These are phyloP conservation scores for Stylosanthes scabra DNA, from an alignment of 331 rosid genomes.

Conservation along the genomic window DNA sequence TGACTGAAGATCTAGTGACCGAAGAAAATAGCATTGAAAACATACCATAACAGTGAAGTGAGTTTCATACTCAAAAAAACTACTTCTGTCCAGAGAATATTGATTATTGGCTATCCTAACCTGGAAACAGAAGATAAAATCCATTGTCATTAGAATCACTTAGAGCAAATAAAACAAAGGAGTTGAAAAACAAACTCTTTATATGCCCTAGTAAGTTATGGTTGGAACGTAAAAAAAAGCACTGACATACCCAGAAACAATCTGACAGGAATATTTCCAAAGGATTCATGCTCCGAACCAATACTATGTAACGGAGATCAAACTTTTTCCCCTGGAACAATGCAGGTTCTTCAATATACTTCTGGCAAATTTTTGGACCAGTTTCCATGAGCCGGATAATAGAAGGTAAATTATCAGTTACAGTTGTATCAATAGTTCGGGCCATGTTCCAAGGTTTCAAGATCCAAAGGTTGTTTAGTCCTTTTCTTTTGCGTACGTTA, in stretches of 20 bases:
- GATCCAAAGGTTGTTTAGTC: slow-evolving; percentile 84
- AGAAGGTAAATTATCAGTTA: slow-evolving; percentile 78
- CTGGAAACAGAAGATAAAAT: slow-evolving; percentile 54
- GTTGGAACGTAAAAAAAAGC: slow-evolving; percentile 23
- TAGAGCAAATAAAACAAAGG: slow-evolving; percentile 19
- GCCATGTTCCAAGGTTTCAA: slow-evolving; percentile 99
- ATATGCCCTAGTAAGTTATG: background rate
- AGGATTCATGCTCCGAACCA: slow-evolving; percentile 85
- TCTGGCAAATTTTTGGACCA: slow-evolving; percentile 97
- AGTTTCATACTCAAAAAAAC: slow-evolving; percentile 93
- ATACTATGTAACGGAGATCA: slow-evolving; percentile 85
- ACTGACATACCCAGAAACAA: slow-evolving; percentile 92
- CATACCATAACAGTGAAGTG: slow-evolving; percentile 99
- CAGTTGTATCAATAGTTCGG: slow-evolving; percentile 93
- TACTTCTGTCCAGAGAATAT: slow-evolving; percentile 78
- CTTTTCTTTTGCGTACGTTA: slow-evolving; percentile 70
- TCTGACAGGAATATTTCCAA: slow-evolving; percentile 82
- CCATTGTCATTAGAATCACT: slow-evolving; percentile 19
- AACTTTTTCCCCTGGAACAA: slow-evolving; percentile 88
- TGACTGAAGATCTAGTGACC: background rate
- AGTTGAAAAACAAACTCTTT: background rate
- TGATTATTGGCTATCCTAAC: slow-evolving; percentile 92
- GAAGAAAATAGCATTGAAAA: slow-evolving; percentile 23
- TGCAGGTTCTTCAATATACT: slow-evolving; percentile 92
- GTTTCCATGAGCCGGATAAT: slow-evolving; percentile 95